Evolutionary conservation across 108 stramenopile genomes (phyloP).

Genomic region (Aureococcus anophagefferens): DNA sequence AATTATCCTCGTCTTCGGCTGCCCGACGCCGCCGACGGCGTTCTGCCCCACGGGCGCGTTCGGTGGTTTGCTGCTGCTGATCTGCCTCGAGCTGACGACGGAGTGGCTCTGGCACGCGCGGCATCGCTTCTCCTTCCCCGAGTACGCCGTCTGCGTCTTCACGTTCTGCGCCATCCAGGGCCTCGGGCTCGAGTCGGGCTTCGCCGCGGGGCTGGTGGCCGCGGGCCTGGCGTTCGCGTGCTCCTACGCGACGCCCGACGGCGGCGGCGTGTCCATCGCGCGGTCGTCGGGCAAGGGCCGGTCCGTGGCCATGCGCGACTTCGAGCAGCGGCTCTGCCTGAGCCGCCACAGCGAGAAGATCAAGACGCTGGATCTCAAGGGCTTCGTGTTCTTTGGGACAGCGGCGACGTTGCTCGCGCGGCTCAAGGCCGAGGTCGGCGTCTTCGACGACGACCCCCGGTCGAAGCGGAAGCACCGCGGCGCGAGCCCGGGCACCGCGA

Average conservation of each 20-base stretch:
- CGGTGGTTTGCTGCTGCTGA: slow-evolving; percentile 77
- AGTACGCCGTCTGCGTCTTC: slow-evolving; percentile 64
- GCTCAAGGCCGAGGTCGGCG: too few relatives aligned
- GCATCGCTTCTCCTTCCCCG: slow-evolving; percentile 53
- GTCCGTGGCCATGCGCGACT: background rate
- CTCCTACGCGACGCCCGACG: background rate
- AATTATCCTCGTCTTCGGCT: slow-evolving; percentile 50
- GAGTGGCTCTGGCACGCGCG: slow-evolving; percentile 90
- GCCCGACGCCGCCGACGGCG: slow-evolving; percentile 63
- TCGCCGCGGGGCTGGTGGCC: slow-evolving; percentile 53
- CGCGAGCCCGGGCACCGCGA: too few relatives aligned
- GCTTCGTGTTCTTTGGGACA: background rate
- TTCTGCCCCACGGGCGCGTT: slow-evolving; percentile 86
- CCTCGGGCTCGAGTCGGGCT: slow-evolving; percentile 79
- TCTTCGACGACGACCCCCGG: too few relatives aligned
- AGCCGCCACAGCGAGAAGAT: background rate
- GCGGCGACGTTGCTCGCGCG: background rate
- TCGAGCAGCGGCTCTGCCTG: background rate
- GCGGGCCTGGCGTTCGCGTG: background rate
- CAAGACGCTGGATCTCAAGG: background rate
- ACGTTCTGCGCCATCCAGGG: slow-evolving; percentile 73
- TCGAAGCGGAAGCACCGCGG: too few relatives aligned
- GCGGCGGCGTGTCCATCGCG: background rate
- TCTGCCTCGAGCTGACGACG: slow-evolving; percentile 75
- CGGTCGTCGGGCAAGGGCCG: background rate